Evolutionary conservation across 1,284 basidiomycete genomes (phyloP), one percentile per base, ranked within the genome.

Genomic region (Ceratobasidium sp.): DNA sequence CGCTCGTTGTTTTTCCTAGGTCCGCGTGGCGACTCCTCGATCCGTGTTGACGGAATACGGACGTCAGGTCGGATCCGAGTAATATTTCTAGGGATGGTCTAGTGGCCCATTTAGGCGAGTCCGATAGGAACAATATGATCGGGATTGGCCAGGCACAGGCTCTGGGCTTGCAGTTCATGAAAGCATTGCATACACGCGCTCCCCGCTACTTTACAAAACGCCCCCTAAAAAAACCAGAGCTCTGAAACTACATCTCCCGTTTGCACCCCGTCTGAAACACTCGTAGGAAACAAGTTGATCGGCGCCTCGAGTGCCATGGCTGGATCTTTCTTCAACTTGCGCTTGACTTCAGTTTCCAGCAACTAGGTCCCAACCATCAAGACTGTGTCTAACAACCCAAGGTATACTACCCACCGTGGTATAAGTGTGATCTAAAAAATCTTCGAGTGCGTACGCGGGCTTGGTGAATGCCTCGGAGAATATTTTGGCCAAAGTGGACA

Each of bases 371-470:
- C 34, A n/a, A 16, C 62, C 13, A 43, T 31, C 7, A 43, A 43
- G 24, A 73, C 11, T 39, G 43, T 46, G 4, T 5, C 34, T 39
- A 13, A 46, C 31, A 54, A 29, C 27, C 31, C 24, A 9, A 62
- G n/a, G 1, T 37, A 27, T 43, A 39, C 58, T 74, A 49, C 75
- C 69, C 14, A 72, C 58, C 65, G 54, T 69, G 16, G 48, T 61
- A 75, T 98, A 99, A 0, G 94, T 95, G 81, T 98, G 95, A 83
- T 99, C 98, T 79, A 98, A 82, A 81, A 99, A 99, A 81, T 99
- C 98, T 79, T 99, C 98, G 86, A 98, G 89, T 34, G 88, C 86
- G 82, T 96, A 98, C 34, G 87, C 86, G 13, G 92, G 93, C 80
- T 96, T 96, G 8, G 95, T 98, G 82, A 99, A 98, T 0, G 93